Evolutionary conservation across 257 asterid genomes (phyloP).

Genomic region (Plectranthus barbatus): DNA sequence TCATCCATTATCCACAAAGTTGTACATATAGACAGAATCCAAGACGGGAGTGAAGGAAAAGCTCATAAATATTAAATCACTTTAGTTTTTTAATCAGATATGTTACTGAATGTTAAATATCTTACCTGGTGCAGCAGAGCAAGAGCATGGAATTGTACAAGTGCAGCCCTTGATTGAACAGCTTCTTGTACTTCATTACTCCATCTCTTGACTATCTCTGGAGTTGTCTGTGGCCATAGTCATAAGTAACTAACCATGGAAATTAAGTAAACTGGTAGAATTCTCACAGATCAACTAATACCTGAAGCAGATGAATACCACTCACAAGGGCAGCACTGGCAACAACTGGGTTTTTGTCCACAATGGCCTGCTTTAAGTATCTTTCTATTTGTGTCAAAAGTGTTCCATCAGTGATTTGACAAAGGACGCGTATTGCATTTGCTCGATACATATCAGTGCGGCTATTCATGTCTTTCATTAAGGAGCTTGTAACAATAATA

Average conservation of each 20-base stretch:
- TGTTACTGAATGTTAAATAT: neutral
- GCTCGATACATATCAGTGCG: conserved; percentile 97
- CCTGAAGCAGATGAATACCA: conserved; percentile 92
- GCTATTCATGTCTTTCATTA: conserved; percentile 97
- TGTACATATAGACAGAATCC: neutral
- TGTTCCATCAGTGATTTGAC: conserved; percentile 88
- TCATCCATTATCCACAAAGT: too few species aligned
- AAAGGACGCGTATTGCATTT: conserved; percentile 91
- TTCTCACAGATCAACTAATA: conserved; percentile 14
- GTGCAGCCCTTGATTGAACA: conserved; percentile 89
- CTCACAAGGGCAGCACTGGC: conserved; percentile 98
- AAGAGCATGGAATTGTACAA: conserved; percentile 93
- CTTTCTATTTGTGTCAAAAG: conserved; percentile 91
- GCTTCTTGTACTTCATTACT: conserved; percentile 99
- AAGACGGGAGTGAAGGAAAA: neutral
- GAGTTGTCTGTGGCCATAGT: conserved; percentile 53
- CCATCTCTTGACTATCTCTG: conserved; percentile 95
- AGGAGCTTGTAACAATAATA: conserved; percentile 95
- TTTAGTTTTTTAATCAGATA: neutral
- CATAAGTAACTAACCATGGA: conserved; percentile 4
- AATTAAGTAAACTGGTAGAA: conserved; percentile 1
- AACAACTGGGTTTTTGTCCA: conserved; percentile 91
- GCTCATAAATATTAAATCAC: neutral
- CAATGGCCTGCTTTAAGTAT: conserved; percentile 94
- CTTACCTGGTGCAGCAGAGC: conserved; percentile 87